These are phyloP conservation scores for Golovinomyces cichoracearum DNA, from an alignment of 2,329 filamentous ascomycete species.

Conservation along the genomic window DNA sequence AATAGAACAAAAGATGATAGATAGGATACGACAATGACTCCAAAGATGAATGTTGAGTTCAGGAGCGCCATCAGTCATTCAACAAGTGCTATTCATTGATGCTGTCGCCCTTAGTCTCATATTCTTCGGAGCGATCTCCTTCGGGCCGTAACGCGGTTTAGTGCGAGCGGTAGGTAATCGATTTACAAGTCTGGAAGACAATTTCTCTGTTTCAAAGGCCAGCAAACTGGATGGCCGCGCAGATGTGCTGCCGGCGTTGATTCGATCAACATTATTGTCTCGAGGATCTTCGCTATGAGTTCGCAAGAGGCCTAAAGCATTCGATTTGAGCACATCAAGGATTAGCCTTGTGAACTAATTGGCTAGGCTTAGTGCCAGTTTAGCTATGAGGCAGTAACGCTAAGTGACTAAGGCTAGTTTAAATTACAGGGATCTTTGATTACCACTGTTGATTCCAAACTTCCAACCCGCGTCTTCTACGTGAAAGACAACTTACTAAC, in stretches of 20 bases:
- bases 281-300: too few species aligned
- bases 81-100: background rate
- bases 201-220: too few species aligned
- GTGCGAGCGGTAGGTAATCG: background rate
- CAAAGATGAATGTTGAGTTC: conserved; percentile 61
- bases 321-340: too few species aligned
- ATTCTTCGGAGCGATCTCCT: background rate
- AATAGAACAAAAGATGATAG: conserved; percentile 81
- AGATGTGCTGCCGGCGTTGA: background rate
- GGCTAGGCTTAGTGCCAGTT: too few species aligned
- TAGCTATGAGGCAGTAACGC: too few species aligned
- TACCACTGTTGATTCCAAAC: too few species aligned
- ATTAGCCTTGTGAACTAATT: too few species aligned
- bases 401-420: too few species aligned
- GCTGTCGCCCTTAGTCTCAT: background rate
- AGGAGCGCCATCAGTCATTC: conserved; percentile 34
- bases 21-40: conserved; percentile 64
- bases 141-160: background rate
- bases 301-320: too few species aligned
- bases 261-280: background rate
- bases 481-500: too few species aligned
- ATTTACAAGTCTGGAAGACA: background rate
- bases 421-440: too few species aligned
- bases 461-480: too few species aligned
- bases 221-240: background rate